phyloP scores from a whole-genome alignment of 257 asterid genomes.

The Jacaranda mimosifolia region DNA sequence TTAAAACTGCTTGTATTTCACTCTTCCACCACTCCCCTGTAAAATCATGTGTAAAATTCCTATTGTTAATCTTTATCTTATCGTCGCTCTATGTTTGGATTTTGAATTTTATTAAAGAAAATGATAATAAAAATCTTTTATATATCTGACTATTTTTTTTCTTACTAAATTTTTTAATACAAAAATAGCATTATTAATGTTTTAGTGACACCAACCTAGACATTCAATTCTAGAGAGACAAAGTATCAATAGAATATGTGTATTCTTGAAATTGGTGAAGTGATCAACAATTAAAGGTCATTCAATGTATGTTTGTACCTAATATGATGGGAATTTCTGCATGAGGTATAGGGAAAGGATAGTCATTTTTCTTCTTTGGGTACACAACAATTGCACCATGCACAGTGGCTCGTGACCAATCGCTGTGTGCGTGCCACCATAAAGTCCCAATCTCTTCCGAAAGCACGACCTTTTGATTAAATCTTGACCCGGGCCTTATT shows the following conservation, averaged over 20 bases:
- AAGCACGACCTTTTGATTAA: slow-evolving; percentile 44
- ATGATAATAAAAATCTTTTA: too few relatives aligned
- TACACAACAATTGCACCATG: slow-evolving; percentile 52
- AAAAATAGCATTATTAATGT: too few relatives aligned
- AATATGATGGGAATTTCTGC: slow-evolving; percentile 52
- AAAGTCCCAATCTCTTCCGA: slow-evolving; percentile 59
- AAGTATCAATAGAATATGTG: too few relatives aligned
- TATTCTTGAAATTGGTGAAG: too few relatives aligned
- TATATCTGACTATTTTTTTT: too few relatives aligned
- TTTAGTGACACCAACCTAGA: too few relatives aligned
- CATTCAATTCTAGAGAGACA: too few relatives aligned
- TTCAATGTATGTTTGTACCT: slow-evolving; percentile 34
- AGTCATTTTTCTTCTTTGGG: slow-evolving; percentile 29
- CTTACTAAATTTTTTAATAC: too few relatives aligned
- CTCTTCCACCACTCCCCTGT: slow-evolving; percentile 54
- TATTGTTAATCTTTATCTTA: background rate
- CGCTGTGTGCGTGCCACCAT: slow-evolving; percentile 75
- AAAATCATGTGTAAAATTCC: background rate
- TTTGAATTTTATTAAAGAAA: too few relatives aligned
- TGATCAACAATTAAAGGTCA: background rate
- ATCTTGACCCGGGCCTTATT: slow-evolving; percentile 46
- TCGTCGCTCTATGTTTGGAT: too few relatives aligned
- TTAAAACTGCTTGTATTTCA: slow-evolving; percentile 35
- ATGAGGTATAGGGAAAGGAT: slow-evolving; percentile 53
- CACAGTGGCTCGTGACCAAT: slow-evolving; percentile 59